Evolutionary conservation across 192 early-diverging fungal species (phyloP), one percentile per base, ranked within the genome.

Genomic region (Dissophora globulifera): DNA sequence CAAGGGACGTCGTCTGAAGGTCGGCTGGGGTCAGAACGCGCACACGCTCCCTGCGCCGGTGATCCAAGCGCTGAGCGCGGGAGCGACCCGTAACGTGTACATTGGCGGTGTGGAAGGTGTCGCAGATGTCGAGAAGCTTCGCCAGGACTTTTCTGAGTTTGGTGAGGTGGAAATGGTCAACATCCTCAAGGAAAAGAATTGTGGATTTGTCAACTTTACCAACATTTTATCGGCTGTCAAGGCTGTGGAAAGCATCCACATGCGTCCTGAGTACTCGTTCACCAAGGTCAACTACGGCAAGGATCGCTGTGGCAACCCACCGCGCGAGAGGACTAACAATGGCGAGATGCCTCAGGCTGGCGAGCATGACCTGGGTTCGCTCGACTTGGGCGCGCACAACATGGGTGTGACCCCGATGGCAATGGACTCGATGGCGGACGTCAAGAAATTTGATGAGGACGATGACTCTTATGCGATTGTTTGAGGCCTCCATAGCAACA

Each of bases 161-260:
- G 94, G 94, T n/a, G 93, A 95, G 52, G 91, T 95, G 46, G 94
- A 96, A 69, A 53, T 93, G 49, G 85, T 96, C 52, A 93, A 95
- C 81, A 89, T 93, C 11, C 78, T 95, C 15, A 79, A 79, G 51
- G 93, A 94, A 38, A 95, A 95, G 66, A 91, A 86, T 57, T 93
- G 92, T 65, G 93, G 84, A 1, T 96, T 96, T 78, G 91, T 96
- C 62, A 93, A 92, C 78, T 95, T 93, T 71, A 91, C 89, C 15
- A 89, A 92, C 50, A 90, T 96, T 54, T 49, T 78, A 2, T 84
- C 74, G 19, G 93, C 94, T 13, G 84, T 96, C 33, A 86, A 85
- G 47, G 94, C 93, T 22, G 91, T 94, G n/a, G 91, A 93, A 22
- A 80, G 78, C 8, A 88, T 92, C 38, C 82, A 84, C 32, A 29